phyloP scores from a whole-genome alignment of 225 moss, liverwort and hornwort genomes.

The Sphagnum contortum region DNA sequence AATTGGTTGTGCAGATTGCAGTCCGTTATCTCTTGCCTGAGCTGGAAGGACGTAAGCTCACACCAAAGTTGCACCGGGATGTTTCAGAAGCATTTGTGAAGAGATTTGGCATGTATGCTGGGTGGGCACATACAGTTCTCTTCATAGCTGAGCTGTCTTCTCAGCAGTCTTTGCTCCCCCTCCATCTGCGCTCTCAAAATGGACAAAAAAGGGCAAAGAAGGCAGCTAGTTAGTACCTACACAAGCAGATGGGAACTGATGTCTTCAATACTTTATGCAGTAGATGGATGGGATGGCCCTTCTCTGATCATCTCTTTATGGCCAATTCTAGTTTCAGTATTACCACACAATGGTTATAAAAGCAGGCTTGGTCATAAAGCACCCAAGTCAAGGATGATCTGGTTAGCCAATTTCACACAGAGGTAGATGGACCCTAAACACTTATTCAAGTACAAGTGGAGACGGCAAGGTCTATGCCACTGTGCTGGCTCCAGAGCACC shows the following conservation, averaged over 20 bases:
- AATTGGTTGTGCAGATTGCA: slow-evolving; percentile 55
- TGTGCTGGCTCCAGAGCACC: too few species aligned
- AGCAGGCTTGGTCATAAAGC: too few species aligned
- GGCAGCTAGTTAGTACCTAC: slow-evolving; percentile 17
- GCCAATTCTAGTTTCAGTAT: too few species aligned
- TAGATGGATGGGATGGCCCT: too few species aligned
- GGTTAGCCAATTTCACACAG: too few species aligned
- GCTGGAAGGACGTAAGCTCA: slow-evolving; percentile 70
- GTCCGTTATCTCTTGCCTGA: slow-evolving; percentile 83
- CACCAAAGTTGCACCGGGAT: slow-evolving; percentile 78
- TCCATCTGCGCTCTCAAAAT: slow-evolving; percentile 55
- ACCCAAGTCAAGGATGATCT: too few species aligned
- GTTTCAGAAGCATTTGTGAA: slow-evolving; percentile 78
- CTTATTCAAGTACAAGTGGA: too few species aligned
- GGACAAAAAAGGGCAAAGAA: slow-evolving; percentile 17
- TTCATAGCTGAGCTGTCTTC: slow-evolving; percentile 97
- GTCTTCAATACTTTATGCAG: too few species aligned
- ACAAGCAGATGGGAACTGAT: neutral
- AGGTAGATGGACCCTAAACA: too few species aligned
- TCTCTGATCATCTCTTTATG: too few species aligned
- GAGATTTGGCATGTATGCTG: slow-evolving; percentile 90
- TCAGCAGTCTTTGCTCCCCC: slow-evolving; percentile 65
- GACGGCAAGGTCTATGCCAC: too few species aligned
- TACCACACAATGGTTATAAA: too few species aligned
- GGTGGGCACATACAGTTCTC: slow-evolving; percentile 96